Conservation (phyloP, 345 rosid species). For the Leavenworthia alabamica region DNA sequence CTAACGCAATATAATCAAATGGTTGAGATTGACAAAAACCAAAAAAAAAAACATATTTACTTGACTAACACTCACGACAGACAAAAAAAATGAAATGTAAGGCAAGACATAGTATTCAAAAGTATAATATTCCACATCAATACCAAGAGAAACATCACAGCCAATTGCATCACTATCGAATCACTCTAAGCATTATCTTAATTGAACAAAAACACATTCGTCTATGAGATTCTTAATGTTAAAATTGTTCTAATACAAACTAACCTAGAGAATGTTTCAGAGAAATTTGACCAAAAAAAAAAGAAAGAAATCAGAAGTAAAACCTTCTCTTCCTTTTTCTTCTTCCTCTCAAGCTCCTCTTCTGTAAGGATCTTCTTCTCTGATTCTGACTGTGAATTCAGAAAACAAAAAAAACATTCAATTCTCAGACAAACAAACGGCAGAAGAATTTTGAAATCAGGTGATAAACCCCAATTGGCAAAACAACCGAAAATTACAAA, state of each 20-base stretch:
- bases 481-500: background rate
- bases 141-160: background rate
- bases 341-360: slow-evolving; percentile 79
- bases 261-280: background rate
- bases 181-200: background rate
- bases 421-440: background rate
- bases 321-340: slow-evolving; percentile 91
- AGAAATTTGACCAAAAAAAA: background rate
- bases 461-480: background rate
- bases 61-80: background rate
- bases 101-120: background rate
- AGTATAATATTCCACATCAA: background rate
- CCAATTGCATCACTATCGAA: slow-evolving; percentile 12
- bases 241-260: background rate
- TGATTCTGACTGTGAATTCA: slow-evolving; percentile 41
- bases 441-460: background rate
- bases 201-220: background rate
- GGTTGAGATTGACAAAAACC: background rate
- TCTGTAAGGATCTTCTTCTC: slow-evolving; percentile 50
- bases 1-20: background rate
- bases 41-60: background rate
- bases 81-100: background rate
- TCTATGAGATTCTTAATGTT: background rate
- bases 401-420: background rate
- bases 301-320: background rate